Conservation (phyloP, 371 early-diverging fungal genomes). For the Blyttiomyces sp. region DNA sequence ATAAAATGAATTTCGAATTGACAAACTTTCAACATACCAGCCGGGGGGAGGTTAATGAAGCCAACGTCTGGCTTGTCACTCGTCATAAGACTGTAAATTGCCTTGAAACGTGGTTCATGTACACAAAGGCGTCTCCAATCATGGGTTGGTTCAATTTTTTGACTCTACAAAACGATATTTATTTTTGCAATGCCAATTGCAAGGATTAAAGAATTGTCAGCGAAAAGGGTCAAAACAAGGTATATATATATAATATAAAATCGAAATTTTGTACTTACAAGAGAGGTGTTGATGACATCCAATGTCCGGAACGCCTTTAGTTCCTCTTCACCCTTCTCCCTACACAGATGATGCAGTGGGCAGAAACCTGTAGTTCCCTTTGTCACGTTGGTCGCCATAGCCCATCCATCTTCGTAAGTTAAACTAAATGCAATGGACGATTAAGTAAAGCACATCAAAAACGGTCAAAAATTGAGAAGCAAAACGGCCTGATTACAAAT, state of each 20-base stretch:
- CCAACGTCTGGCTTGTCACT: background rate
- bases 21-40: background rate
- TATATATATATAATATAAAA: too few species aligned
- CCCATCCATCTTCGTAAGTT: background rate
- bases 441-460: background rate
- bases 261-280: too few species aligned
- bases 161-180: background rate
- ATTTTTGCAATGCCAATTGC: too few species aligned
- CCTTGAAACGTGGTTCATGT: slow-evolving; percentile 1
- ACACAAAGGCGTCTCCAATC: background rate
- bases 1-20: background rate
- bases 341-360: background rate
- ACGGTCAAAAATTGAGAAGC: too few species aligned
- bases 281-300: background rate
- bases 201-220: too few species aligned
- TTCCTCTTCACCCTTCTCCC: background rate
- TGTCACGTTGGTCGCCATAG: background rate
- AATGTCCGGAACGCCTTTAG: background rate
- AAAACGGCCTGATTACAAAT: background rate
- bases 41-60: background rate
- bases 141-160: background rate
- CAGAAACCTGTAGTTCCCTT: background rate
- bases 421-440: too few species aligned
- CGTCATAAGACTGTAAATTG: background rate
- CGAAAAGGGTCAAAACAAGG: too few species aligned